A percentile compares a stretch with the other conserved stretches of the same genome.
Conservation (phyloP, 306 rosid species). For the Lupinus albus region DNA sequence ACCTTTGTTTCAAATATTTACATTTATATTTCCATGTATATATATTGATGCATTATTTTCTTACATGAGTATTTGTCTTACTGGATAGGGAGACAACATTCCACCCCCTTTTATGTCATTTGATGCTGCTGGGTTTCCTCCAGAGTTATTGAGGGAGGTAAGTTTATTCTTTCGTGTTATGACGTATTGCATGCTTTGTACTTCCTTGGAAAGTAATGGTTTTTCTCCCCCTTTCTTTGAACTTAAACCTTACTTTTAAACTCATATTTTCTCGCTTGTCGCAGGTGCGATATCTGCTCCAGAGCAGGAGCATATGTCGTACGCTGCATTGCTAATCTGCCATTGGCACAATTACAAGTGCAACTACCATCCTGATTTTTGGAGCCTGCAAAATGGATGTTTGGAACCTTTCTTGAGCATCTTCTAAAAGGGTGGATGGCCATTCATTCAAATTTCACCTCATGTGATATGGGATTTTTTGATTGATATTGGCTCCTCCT, state of each 20-base stretch:
- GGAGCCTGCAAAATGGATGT: slow-evolving; percentile 99
- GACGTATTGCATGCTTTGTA: slow-evolving; percentile 36
- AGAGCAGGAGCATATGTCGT: slow-evolving; percentile 99
- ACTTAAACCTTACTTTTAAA: slow-evolving; percentile 56
- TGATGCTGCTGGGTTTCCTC: slow-evolving; percentile 91
- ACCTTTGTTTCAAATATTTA: slow-evolving; percentile 1
- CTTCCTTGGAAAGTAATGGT: slow-evolving; percentile 42
- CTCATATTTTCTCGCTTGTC: slow-evolving; percentile 92
- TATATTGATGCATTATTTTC: slow-evolving; percentile 27
- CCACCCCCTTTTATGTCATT: slow-evolving; percentile 94
- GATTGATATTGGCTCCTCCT: slow-evolving; percentile 82
- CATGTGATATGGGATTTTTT: slow-evolving; percentile 93
- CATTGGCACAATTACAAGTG: slow-evolving; percentile 90
- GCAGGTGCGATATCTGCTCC: slow-evolving; percentile 99
- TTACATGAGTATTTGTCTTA: slow-evolving; percentile 39
- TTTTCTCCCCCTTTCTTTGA: slow-evolving; percentile 39
- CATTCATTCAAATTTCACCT: slow-evolving; percentile 91
- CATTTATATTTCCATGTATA: slow-evolving; percentile 20
- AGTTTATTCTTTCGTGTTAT: slow-evolving; percentile 44
- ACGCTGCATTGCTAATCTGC: slow-evolving; percentile 99
- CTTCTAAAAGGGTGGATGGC: slow-evolving; percentile 93
- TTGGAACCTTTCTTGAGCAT: slow-evolving; percentile 97
- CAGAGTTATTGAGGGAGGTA: slow-evolving; percentile 94
- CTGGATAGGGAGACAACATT: slow-evolving; percentile 85
- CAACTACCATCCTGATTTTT: slow-evolving; percentile 93